phyloP scores from a whole-genome alignment of 1,284 basidiomycete genomes.

The Tilletia indica region DNA sequence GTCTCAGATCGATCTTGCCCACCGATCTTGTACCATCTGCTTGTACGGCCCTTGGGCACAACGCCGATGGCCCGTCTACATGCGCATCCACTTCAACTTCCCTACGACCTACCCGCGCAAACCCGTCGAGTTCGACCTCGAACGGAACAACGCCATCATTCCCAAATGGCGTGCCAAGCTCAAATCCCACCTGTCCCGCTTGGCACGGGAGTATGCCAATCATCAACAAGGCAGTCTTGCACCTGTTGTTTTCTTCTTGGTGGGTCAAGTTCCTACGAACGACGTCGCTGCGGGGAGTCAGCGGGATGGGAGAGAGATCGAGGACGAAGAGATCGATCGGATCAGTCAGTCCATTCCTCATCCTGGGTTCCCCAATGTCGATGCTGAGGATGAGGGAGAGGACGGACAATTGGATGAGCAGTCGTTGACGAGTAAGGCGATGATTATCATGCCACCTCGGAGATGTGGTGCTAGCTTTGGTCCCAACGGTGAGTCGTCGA shows the following conservation, averaged over 20 bases:
- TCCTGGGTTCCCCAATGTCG: neutral
- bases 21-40: slow-evolving; percentile 39
- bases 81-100: slow-evolving; percentile 47
- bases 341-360: neutral
- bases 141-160: slow-evolving; percentile 45
- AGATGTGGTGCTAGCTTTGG: slow-evolving; percentile 33
- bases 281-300: neutral
- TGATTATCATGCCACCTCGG: slow-evolving; percentile 19
- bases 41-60: slow-evolving; percentile 53
- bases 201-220: slow-evolving; percentile 28
- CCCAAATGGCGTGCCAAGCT: slow-evolving; percentile 47
- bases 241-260: slow-evolving; percentile 39
- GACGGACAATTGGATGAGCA: slow-evolving; percentile 5
- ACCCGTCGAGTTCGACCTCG: slow-evolving; percentile 46
- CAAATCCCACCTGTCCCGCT: slow-evolving; percentile 23
- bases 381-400: slow-evolving; percentile 13
- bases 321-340: slow-evolving; percentile 18
- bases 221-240: slow-evolving; percentile 33
- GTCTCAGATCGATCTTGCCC: slow-evolving; percentile 36
- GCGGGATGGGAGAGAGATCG: slow-evolving; percentile 21
- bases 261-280: slow-evolving; percentile 36
- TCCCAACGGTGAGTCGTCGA: slow-evolving; percentile 20
- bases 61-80: slow-evolving; percentile 35
- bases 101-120: slow-evolving; percentile 41
- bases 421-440: slow-evolving; percentile 7